Evolutionary conservation across 768 basidiomycete species (phyloP).

Genomic region (Leccinum longicurvipes): DNA sequence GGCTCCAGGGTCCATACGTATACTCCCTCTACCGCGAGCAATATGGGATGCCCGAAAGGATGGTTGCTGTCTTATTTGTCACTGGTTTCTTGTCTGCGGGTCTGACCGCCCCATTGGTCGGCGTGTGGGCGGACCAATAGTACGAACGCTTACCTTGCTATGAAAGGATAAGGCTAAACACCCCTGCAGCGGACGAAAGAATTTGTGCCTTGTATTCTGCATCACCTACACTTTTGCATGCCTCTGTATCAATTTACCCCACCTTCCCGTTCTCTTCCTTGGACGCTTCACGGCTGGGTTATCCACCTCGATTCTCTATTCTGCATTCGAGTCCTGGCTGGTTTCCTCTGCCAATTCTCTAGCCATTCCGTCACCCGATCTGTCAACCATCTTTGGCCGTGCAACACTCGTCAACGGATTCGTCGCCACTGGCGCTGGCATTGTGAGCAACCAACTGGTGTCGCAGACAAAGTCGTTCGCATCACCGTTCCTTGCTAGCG

Average conservation of each 20-base stretch:
- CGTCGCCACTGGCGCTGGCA: conserved; percentile 64
- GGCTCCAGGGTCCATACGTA: conserved; percentile 78
- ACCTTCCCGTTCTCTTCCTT: conserved; percentile 55
- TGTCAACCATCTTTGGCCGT: conserved; percentile 69
- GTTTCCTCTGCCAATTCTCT: conserved; percentile 56
- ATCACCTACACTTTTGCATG: conserved; percentile 61
- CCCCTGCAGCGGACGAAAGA: conserved; percentile 55
- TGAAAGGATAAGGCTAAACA: background rate
- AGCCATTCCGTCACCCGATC: conserved; percentile 51
- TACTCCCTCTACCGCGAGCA: conserved; percentile 73
- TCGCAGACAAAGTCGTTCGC: conserved; percentile 47
- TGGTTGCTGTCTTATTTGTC: conserved; percentile 73
- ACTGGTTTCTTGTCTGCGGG: conserved; percentile 73
- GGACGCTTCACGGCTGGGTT: conserved; percentile 68
- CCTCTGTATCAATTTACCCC: conserved; percentile 52
- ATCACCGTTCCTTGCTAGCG: conserved; percentile 68
- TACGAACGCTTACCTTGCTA: background rate
- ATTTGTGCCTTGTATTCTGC: conserved; percentile 70
- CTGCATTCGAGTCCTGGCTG: conserved; percentile 76
- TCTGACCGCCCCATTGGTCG: conserved; percentile 64
- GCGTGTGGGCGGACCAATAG: conserved; percentile 79
- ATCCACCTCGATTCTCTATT: conserved; percentile 74
- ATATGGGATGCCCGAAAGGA: conserved; percentile 57
- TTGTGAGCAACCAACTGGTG: conserved; percentile 66
- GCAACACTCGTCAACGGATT: conserved; percentile 73